These are phyloP conservation scores for Tilletia caries DNA, from an alignment of 1,284 basidiomycete species.

Conservation along the genomic window DNA sequence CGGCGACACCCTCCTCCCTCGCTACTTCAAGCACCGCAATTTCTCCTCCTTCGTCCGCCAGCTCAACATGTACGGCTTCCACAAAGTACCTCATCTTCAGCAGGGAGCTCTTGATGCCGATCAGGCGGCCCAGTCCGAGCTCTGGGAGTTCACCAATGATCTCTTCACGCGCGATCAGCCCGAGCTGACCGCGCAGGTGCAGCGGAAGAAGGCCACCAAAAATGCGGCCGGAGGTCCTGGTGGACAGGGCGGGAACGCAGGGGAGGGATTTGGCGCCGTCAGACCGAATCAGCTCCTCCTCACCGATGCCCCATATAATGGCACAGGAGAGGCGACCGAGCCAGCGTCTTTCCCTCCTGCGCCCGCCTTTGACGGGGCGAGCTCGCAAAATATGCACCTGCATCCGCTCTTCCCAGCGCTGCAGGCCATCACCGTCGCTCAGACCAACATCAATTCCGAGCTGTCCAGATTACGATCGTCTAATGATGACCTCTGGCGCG, in stretches of 20 bases:
- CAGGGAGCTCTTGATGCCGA: constrained; percentile 72
- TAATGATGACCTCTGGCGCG: constrained; percentile 88
- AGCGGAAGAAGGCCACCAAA: constrained; percentile 59
- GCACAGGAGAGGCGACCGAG: neutral
- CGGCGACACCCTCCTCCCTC: constrained; percentile 80
- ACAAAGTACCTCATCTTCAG: constrained; percentile 70
- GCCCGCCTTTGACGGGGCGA: constrained; percentile 9
- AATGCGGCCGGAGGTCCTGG: constrained; percentile 14
- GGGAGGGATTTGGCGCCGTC: neutral
- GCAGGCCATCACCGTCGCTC: constrained; percentile 82
- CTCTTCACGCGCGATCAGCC: constrained; percentile 86
- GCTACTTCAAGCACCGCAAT: constrained; percentile 95
- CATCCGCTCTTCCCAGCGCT: constrained; percentile 77
- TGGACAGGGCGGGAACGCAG: neutral
- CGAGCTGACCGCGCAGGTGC: constrained; percentile 83
- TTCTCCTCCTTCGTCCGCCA: constrained; percentile 92
- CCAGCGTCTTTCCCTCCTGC: constrained; percentile 17
- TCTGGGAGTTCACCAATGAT: constrained; percentile 89
- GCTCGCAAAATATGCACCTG: constrained; percentile 62
- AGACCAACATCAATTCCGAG: constrained; percentile 81
- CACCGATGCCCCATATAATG: neutral
- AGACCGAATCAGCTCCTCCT: constrained; percentile 12
- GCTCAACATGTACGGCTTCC: constrained; percentile 72
- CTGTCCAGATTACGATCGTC: constrained; percentile 81
- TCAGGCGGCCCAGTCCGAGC: constrained; percentile 65